Percentiles rank a stretch among this genome's conserved stretches.
Conservation (phyloP, 345 rosid genomes). For the Atalantia buxifolia region DNA sequence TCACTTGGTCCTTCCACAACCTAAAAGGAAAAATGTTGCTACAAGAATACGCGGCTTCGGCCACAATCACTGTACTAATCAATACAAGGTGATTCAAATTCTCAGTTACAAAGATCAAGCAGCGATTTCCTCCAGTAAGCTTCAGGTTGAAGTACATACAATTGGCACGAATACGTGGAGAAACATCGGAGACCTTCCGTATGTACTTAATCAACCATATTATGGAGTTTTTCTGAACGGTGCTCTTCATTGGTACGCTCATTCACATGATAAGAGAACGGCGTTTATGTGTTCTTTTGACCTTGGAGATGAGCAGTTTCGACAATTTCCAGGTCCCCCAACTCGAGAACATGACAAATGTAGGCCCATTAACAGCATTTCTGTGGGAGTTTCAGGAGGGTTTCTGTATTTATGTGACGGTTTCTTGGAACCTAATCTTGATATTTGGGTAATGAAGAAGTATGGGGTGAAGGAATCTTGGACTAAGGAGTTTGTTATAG, state of each 20-base stretch:
- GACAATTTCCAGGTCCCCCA: slow-evolving; percentile 13
- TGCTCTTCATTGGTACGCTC: slow-evolving; percentile 15
- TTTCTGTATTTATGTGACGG: slow-evolving; percentile 32
- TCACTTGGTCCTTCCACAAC: slow-evolving; percentile 31
- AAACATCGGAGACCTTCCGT: slow-evolving; percentile 14
- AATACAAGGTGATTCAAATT: slow-evolving; percentile 47
- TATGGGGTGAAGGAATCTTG: slow-evolving; percentile 32
- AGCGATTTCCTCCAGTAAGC: not conserved
- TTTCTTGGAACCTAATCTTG: not conserved
- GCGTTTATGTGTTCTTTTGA: slow-evolving; percentile 21
- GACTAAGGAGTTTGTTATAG: slow-evolving; percentile 20
- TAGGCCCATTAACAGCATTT: slow-evolving; percentile 20
- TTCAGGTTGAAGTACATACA: slow-evolving; percentile 34
- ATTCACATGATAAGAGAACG: not conserved
- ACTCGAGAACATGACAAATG: not conserved
- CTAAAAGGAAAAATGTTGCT: not conserved
- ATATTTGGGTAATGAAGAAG: slow-evolving; percentile 29
- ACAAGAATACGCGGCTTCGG: slow-evolving; percentile 48
- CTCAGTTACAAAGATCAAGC: slow-evolving; percentile 25
- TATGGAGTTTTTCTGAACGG: slow-evolving; percentile 31
- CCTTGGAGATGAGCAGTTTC: slow-evolving; percentile 22
- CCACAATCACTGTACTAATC: slow-evolving; percentile 20
- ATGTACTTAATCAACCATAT: slow-evolving; percentile 14
- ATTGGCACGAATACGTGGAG: slow-evolving; percentile 33
- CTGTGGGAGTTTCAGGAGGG: slow-evolving; percentile 17